Conservation (phyloP, 768 basidiomycete species). For the Amanita rimosa region DNA sequence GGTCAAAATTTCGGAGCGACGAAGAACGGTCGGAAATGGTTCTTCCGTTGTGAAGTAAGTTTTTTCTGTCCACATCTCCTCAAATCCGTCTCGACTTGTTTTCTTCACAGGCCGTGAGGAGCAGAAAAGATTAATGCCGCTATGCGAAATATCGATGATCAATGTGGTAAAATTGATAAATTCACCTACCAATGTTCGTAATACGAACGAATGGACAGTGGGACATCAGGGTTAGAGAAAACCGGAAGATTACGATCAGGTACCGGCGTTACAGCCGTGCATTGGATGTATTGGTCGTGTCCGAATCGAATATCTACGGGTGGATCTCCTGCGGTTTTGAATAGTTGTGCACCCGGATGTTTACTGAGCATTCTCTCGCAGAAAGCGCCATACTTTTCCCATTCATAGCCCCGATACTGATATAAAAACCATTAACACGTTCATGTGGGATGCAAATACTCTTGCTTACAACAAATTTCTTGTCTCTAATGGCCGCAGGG, state of each 20-base stretch:
- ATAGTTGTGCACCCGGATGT: constrained; percentile 72
- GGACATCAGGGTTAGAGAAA: constrained; percentile 80
- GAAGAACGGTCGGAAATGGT: constrained; percentile 82
- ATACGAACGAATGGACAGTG: constrained; percentile 68
- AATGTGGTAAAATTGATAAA: background rate
- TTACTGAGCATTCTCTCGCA: constrained; percentile 90
- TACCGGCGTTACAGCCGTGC: constrained; percentile 76
- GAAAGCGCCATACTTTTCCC: constrained; percentile 87
- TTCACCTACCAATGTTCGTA: constrained; percentile 68
- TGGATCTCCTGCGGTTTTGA: constrained; percentile 67
- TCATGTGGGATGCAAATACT: constrained; percentile 1
- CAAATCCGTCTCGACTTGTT: constrained; percentile 47
- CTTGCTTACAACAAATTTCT: constrained; percentile 75
- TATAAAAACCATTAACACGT: constrained; percentile 5
- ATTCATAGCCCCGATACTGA: constrained; percentile 88
- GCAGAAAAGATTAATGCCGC: constrained; percentile 78
- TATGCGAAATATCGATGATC: constrained; percentile 16
- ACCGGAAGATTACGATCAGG: constrained; percentile 68
- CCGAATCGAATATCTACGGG: constrained; percentile 73
- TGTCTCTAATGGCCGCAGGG: constrained; percentile 73
- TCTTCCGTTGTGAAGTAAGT: constrained; percentile 81
- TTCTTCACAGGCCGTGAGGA: constrained; percentile 61
- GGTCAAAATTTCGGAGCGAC: constrained; percentile 76
- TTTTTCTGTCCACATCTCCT: constrained; percentile 85
- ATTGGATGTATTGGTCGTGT: constrained; percentile 78